Conservation (phyloP, 2,329 filamentous ascomycete species). For the Ceratocystis cacaofunesta region DNA sequence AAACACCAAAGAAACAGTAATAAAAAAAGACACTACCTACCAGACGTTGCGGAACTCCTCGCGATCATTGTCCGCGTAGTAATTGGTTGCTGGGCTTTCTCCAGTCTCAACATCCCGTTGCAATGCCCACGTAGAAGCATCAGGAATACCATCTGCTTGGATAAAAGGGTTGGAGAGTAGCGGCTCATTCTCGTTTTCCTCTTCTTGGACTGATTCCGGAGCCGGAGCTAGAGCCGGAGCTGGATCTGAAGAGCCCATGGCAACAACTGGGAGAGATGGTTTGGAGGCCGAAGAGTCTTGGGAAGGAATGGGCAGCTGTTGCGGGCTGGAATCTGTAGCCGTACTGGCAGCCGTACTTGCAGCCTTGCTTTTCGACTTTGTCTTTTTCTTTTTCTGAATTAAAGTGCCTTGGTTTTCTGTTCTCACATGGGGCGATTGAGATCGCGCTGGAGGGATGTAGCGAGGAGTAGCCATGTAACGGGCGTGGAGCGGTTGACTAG, state of each 20-base stretch:
- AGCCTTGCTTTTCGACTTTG: constrained; percentile 18
- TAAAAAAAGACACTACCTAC: constrained; percentile 21
- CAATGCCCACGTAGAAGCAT: not conserved
- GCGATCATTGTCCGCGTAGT: constrained; percentile 24
- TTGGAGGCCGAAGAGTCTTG: not conserved
- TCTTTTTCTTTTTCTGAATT: constrained; percentile 29
- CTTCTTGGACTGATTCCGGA: not conserved
- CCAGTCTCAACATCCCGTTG: not conserved
- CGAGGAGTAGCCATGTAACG: constrained; percentile 32
- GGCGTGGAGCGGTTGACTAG: constrained; percentile 54
- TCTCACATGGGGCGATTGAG: constrained; percentile 16
- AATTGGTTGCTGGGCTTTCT: constrained; percentile 15
- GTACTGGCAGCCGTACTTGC: not conserved
- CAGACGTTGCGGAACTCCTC: constrained; percentile 36
- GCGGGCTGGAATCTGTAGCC: not conserved
- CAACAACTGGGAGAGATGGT: not conserved
- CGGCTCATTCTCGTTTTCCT: not conserved
- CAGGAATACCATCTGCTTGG: constrained; percentile 5
- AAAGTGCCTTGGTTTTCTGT: constrained; percentile 21
- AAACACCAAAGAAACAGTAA: not conserved
- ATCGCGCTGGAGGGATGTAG: constrained; percentile 17
- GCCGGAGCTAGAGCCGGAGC: not conserved
- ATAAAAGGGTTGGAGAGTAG: constrained; percentile 12
- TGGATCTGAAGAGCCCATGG: not conserved
- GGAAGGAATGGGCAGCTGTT: not conserved